phyloP scores from a whole-genome alignment of 352 stramenopile genomes.

The Plasmopara viticola region DNA sequence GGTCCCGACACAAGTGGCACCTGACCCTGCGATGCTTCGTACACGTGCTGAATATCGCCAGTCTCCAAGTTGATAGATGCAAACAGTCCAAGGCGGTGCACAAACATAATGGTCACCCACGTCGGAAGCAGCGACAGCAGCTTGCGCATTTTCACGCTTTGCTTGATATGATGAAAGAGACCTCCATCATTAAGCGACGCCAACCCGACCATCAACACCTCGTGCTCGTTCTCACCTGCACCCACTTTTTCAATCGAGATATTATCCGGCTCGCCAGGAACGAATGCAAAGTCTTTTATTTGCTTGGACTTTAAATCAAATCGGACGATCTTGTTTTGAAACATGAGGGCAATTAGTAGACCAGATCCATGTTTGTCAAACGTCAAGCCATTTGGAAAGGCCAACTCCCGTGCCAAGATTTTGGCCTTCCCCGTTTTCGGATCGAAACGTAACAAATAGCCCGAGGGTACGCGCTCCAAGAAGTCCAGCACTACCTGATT shows the following conservation, averaged over 20 bases:
- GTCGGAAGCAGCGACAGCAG: conserved; percentile 41
- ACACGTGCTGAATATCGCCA: conserved; percentile 39
- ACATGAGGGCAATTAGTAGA: conserved; percentile 42
- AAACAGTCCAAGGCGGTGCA: conserved; percentile 36
- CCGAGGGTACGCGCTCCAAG: conserved; percentile 37
- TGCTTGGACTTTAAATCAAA: conserved; percentile 36
- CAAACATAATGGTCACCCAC: conserved; percentile 26
- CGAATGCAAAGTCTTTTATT: conserved; percentile 53
- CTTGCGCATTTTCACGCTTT: conserved; percentile 48
- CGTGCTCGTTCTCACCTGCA: conserved; percentile 18
- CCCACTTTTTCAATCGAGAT: conserved; percentile 33
- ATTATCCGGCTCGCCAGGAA: conserved; percentile 50
- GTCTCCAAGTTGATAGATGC: conserved; percentile 37
- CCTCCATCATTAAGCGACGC: conserved; percentile 25
- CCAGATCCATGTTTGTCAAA: conserved; percentile 33
- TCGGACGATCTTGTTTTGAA: conserved; percentile 54
- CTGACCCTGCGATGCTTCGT: conserved; percentile 35
- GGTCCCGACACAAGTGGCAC: conserved; percentile 37
- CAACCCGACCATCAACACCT: conserved; percentile 41
- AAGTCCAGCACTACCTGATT: conserved; percentile 41
- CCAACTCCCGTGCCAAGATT: conserved; percentile 28
- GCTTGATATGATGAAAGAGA: conserved; percentile 26
- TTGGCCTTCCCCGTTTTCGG: conserved; percentile 18
- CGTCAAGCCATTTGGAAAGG: conserved; percentile 43
- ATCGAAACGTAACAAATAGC: conserved; percentile 48